Percentiles rank a stretch among this genome's conserved stretches.
These are phyloP conservation scores for Mycena sanguinolenta DNA, from an alignment of 768 basidiomycete genomes.

Conservation along the genomic window DNA sequence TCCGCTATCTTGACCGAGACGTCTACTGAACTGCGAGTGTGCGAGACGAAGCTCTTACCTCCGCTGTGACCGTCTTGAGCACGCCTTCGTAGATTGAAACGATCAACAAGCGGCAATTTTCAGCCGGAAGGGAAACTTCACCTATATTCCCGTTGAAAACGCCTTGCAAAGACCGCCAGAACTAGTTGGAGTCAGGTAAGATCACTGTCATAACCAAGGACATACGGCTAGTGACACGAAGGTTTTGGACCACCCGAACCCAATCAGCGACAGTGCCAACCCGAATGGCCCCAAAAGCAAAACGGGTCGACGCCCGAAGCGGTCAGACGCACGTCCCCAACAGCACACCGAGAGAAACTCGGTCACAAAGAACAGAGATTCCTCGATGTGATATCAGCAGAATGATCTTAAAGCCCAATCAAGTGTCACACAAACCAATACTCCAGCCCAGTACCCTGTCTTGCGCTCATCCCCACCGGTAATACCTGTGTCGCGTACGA, in stretches of 20 bases:
- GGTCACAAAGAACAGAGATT: slow-evolving; percentile 46
- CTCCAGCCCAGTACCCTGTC: slow-evolving; percentile 48
- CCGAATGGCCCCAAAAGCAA: slow-evolving; percentile 48
- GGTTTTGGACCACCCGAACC: slow-evolving; percentile 46
- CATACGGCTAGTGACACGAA: slow-evolving; percentile 39
- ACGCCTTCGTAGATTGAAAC: slow-evolving; percentile 32
- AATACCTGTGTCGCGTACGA: slow-evolving; percentile 45
- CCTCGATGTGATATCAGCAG: slow-evolving; percentile 33
- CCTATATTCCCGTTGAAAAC: slow-evolving; percentile 45
- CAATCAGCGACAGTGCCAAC: slow-evolving; percentile 41
- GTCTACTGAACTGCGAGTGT: background rate
- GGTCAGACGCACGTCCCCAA: slow-evolving; percentile 48
- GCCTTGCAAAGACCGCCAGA: slow-evolving; percentile 40
- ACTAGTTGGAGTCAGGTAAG: background rate
- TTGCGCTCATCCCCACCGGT: slow-evolving; percentile 43
- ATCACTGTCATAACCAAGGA: background rate
- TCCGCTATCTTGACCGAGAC: slow-evolving; percentile 32
- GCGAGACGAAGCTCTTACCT: slow-evolving; percentile 37
- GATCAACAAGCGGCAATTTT: too few species aligned
- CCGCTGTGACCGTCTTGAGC: slow-evolving; percentile 45
- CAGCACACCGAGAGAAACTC: slow-evolving; percentile 42
- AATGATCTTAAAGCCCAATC: background rate
- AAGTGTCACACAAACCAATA: slow-evolving; percentile 37
- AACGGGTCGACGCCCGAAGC: slow-evolving; percentile 47
- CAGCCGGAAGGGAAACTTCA: background rate